These are phyloP conservation scores for Porodaedalea pini DNA, from an alignment of 1,284 basidiomycete species.

Conservation along the genomic window DNA sequence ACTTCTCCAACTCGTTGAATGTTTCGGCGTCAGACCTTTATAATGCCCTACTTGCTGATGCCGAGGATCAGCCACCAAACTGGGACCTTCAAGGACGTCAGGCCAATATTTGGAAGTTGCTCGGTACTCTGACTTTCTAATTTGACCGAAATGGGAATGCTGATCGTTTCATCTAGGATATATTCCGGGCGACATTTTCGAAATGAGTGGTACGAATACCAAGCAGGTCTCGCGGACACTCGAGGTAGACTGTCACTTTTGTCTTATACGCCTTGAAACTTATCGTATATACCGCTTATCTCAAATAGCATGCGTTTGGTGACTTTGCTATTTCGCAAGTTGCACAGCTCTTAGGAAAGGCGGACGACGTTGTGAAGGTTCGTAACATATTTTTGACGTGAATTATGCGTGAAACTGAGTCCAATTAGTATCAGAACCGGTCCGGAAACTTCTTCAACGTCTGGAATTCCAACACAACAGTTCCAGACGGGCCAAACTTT, in stretches of 20 bases:
- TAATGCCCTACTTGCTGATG: constrained; percentile 53
- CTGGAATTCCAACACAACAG: constrained; percentile 54
- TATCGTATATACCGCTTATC: neutral
- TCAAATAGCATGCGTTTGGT: constrained; percentile 51
- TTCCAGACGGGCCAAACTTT: constrained; percentile 39
- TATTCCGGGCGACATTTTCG: constrained; percentile 50
- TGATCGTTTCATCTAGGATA: constrained; percentile 36
- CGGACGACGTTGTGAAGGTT: constrained; percentile 47
- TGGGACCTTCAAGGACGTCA: constrained; percentile 66
- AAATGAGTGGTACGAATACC: constrained; percentile 52
- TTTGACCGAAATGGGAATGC: constrained; percentile 5
- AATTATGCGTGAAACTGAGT: neutral
- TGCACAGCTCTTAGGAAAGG: constrained; percentile 48
- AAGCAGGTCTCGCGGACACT: constrained; percentile 59
- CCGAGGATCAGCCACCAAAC: constrained; percentile 53
- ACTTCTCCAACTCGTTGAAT: constrained; percentile 42
- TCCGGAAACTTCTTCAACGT: constrained; percentile 57
- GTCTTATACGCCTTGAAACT: neutral
- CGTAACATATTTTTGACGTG: neutral
- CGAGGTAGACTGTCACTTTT: constrained; percentile 40
- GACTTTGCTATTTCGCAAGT: constrained; percentile 67
- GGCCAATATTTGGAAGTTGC: constrained; percentile 52
- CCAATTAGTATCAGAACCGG: constrained; percentile 47
- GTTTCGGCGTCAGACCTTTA: constrained; percentile 49
- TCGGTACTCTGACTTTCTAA: constrained; percentile 32